These are phyloP conservation scores for Suhomyces choctaworum DNA, from an alignment of 1,139 yeast species.

Conservation along the genomic window DNA sequence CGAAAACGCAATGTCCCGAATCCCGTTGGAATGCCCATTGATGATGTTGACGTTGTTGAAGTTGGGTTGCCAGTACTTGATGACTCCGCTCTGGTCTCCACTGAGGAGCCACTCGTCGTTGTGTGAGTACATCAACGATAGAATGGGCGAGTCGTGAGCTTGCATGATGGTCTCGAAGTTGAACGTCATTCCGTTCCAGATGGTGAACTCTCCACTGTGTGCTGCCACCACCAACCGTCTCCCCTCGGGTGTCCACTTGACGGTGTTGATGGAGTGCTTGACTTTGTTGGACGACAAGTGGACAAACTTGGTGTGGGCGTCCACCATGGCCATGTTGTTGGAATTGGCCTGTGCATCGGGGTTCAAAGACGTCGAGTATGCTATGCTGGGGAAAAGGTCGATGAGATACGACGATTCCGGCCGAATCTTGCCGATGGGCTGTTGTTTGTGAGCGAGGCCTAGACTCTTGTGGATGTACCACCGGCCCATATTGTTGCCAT, in stretches of 20 bases:
- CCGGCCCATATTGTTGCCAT: constrained; percentile 79
- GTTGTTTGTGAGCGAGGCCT: constrained; percentile 44
- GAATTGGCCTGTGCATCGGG: constrained; percentile 28
- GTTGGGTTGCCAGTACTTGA: constrained; percentile 97
- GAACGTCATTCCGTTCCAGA: constrained; percentile 96
- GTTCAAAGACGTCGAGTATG: constrained; percentile 41
- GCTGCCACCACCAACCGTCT: constrained; percentile 86
- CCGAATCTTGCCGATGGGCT: constrained; percentile 59
- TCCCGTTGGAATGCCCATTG: constrained; percentile 76
- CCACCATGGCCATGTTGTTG: constrained; percentile 50
- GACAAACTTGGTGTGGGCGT: constrained; percentile 77
- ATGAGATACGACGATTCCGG: constrained; percentile 78
- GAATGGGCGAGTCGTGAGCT: constrained; percentile 91
- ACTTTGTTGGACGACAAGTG: constrained; percentile 91
- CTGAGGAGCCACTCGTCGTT: constrained; percentile 92
- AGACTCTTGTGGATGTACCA: constrained; percentile 63
- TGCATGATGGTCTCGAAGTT: constrained; percentile 97
- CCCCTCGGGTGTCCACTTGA: constrained; percentile 97
- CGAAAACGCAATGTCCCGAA: constrained; percentile 84
- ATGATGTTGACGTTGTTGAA: constrained; percentile 91
- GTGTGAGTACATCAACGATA: constrained; percentile 79
- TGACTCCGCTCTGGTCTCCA: constrained; percentile 88
- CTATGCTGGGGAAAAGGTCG: constrained; percentile 70
- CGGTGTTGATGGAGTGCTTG: constrained; percentile 86
- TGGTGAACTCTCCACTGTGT: constrained; percentile 91